Base-by-base conservation (phyloP, 805 yeast species). In the Candida glaebosa region DNA sequence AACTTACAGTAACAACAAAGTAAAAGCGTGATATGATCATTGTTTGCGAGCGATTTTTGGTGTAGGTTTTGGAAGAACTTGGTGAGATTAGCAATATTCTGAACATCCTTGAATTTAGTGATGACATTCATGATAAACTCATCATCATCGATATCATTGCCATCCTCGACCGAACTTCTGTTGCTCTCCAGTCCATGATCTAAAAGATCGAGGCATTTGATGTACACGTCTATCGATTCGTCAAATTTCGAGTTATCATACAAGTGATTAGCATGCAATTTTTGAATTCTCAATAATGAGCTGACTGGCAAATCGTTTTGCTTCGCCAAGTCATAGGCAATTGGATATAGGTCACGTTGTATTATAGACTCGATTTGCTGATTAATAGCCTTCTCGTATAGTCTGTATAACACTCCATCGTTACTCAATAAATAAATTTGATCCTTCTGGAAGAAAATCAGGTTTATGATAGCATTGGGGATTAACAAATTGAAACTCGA, bases 11-110 rank as follows among this genome's bases (percentile, higher is more conserved):
- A 81, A 38, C 91, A 81, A 45, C 91, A 84, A 18, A 90, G 61
- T 31, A 90, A 67, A 18, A 91, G 61, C 0, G 96, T 89, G 4
- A 88, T 74, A 58, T 91, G 97, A 54, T 89, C 95, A 22, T 78
- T 71, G n/a, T 78, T 76, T 0, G 96, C 82, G 10, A 73, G 49
- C 2, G 75, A 72, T 33, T 70, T 59, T 5, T 72, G 72, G 40
- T 84, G 69, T 48, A 89, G 67, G 9, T 75, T 75, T 57, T 79
- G 80, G 25, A 89, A 63, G 48, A 84, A 89, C 32, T 68, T 67
- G 0, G 87, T 74, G 51, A 90, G 63, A 44, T 78, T 78, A 20
- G 69, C 65, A 1, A 87, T 84, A 43, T 84, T 82, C 5, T 86
- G 79, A 16, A 88, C 82, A 45, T 84, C 95, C 48, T 84, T 82